These are phyloP conservation scores for Schizosaccharomyces osmophilus DNA, from an alignment of 805 yeast species.

Conservation along the genomic window DNA sequence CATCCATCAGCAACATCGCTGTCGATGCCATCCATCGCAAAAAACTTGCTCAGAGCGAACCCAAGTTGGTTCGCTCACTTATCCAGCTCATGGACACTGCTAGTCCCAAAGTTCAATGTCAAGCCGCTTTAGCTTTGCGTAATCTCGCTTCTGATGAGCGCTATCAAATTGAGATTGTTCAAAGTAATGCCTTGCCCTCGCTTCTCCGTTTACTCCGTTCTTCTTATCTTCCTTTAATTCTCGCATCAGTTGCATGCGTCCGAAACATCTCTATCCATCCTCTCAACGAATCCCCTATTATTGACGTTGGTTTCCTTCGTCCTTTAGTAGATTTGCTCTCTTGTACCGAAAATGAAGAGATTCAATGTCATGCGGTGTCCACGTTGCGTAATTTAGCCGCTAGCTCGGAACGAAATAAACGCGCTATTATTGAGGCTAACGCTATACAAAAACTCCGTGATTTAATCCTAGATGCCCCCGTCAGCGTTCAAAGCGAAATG, in stretches of 20 bases:
- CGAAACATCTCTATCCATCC: conserved; percentile 94
- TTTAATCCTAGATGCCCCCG: conserved; percentile 62
- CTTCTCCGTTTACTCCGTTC: conserved; percentile 74
- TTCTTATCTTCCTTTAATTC: conserved; percentile 51
- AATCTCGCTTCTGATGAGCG: conserved; percentile 89
- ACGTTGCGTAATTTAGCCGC: conserved; percentile 92
- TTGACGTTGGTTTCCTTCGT: conserved; percentile 85
- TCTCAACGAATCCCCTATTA: conserved; percentile 77
- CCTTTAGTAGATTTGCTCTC: conserved; percentile 62
- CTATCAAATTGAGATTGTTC: conserved; percentile 83
- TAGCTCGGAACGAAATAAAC: conserved; percentile 72
- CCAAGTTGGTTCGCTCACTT: conserved; percentile 65
- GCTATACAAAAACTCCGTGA: conserved; percentile 85
- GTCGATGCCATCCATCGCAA: conserved; percentile 83
- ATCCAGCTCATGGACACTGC: conserved; percentile 82
- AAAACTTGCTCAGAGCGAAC: conserved; percentile 74
- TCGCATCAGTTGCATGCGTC: conserved; percentile 95
- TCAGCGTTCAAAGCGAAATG: conserved; percentile 82
- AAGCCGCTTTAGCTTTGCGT: conserved; percentile 87
- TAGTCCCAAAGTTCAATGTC: conserved; percentile 89
- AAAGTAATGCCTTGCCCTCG: conserved; percentile 87
- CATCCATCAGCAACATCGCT: conserved; percentile 89
- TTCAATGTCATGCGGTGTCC: conserved; percentile 94
- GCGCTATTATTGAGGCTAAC: conserved; percentile 79
- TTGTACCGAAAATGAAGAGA: conserved; percentile 54